A percentile compares a stretch with the other conserved stretches of the same genome.
Evolutionary conservation across 176 grass and related monocot genomes (phyloP).

Genomic region (Elaeis guineensis): DNA sequence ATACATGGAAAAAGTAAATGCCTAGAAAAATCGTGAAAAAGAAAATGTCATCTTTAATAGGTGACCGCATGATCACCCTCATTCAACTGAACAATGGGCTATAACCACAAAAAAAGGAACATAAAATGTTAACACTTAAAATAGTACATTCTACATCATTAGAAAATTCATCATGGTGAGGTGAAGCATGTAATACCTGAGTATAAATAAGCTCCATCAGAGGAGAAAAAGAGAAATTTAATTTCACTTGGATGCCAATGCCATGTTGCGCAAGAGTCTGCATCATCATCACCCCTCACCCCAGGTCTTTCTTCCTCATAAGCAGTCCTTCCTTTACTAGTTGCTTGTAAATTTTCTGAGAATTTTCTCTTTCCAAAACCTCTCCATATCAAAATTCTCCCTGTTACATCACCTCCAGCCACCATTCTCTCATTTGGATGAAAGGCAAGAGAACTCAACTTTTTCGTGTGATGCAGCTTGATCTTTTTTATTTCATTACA

Average conservation of each 20-base stretch:
- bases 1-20: no score
- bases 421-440: constrained; percentile 69
- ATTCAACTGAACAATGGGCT: no score
- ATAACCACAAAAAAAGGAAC: not conserved
- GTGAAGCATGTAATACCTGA: constrained; percentile 44
- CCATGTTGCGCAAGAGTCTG: constrained; percentile 61
- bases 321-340: constrained; percentile 22
- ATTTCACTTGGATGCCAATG: constrained; percentile 81
- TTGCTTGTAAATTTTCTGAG: constrained; percentile 12
- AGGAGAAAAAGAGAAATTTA: constrained; percentile 72
- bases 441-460: constrained; percentile 55
- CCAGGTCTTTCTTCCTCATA: constrained; percentile 57
- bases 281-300: constrained; percentile 61
- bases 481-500: constrained; percentile 58
- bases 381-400: constrained; percentile 80
- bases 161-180: not conserved
- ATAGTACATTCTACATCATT: not conserved
- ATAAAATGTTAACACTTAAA: not conserved
- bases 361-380: constrained; percentile 61
- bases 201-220: constrained; percentile 77
- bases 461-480: constrained; percentile 69
- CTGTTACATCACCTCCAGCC: constrained; percentile 67
- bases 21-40: no score
- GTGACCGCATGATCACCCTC: no score
- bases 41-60: no score